Evolutionary conservation across 495 filamentous ascomycete genomes (phyloP).

Genomic region (Penicillium canariense): DNA sequence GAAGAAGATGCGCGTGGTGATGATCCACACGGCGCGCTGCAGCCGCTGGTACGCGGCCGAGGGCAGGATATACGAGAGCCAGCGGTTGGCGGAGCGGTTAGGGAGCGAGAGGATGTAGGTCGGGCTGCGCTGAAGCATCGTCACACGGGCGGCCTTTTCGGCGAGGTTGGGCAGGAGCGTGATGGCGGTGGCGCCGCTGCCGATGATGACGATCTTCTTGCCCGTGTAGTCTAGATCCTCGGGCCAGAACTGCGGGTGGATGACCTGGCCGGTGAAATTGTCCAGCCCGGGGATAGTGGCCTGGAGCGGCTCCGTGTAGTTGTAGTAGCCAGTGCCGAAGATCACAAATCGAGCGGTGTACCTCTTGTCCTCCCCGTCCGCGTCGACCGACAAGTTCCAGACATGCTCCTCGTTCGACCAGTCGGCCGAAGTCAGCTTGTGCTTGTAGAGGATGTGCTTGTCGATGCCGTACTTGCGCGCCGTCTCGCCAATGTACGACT

Average conservation of each 20-base stretch:
- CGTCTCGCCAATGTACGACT: slow-evolving; percentile 60
- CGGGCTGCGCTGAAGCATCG: slow-evolving; percentile 58
- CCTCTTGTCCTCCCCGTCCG: slow-evolving; percentile 43
- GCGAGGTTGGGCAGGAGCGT: slow-evolving; percentile 50
- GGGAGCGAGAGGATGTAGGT: slow-evolving; percentile 57
- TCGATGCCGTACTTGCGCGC: slow-evolving; percentile 59
- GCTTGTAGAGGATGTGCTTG: slow-evolving; percentile 56
- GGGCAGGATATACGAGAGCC: slow-evolving; percentile 42
- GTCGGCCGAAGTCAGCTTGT: slow-evolving; percentile 52
- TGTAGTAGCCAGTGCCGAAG: slow-evolving; percentile 63
- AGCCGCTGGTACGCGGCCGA: slow-evolving; percentile 33
- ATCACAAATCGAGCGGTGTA: slow-evolving; percentile 57
- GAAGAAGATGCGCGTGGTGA: slow-evolving; percentile 47
- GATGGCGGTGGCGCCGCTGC: slow-evolving; percentile 56
- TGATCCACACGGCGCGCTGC: slow-evolving; percentile 46
- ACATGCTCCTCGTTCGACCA: slow-evolving; percentile 59
- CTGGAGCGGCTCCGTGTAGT: slow-evolving; percentile 58
- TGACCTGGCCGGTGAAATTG: slow-evolving; percentile 42
- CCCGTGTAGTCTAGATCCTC: slow-evolving; percentile 45
- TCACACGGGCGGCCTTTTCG: slow-evolving; percentile 44
- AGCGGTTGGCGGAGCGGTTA: slow-evolving; percentile 33
- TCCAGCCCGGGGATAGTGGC: slow-evolving; percentile 44
- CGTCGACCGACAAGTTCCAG: slow-evolving; percentile 61
- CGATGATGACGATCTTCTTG: slow-evolving; percentile 56
- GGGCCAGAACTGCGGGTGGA: slow-evolving; percentile 57